These are phyloP conservation scores for Serendipita sp. DNA, from an alignment of 768 basidiomycete genomes.

Conservation along the genomic window DNA sequence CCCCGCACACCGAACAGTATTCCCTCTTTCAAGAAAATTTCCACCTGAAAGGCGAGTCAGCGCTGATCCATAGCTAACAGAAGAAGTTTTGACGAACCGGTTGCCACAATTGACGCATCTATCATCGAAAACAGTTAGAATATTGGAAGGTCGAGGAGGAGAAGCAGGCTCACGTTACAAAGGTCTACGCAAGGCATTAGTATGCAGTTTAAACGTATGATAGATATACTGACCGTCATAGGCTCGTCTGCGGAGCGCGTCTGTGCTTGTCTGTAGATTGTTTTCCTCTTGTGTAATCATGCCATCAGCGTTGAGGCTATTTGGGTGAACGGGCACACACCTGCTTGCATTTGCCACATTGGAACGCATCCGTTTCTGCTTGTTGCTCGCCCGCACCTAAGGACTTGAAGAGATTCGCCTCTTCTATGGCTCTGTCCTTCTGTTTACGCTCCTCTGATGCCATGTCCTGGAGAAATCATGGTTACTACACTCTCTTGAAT, in stretches of 20 bases:
- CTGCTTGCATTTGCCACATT: conserved; percentile 89
- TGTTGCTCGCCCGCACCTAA: conserved; percentile 77
- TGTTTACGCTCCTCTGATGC: conserved; percentile 83
- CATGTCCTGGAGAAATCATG: conserved; percentile 52
- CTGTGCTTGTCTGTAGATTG: conserved; percentile 88
- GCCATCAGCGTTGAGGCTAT: background rate
- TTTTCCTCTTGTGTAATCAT: conserved; percentile 41
- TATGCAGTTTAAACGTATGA: background rate
- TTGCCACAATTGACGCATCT: conserved; percentile 56
- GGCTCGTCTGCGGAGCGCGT: conserved; percentile 97
- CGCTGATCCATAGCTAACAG: background rate
- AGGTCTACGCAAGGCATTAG: conserved; percentile 37
- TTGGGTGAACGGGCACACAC: conserved; percentile 18
- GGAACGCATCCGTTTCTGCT: conserved; percentile 96
- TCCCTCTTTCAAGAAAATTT: conserved; percentile 36
- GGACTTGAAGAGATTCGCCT: conserved; percentile 79
- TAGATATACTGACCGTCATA: conserved; percentile 59
- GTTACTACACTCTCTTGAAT: background rate
- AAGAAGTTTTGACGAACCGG: conserved; percentile 20
- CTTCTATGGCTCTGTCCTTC: conserved; percentile 62
- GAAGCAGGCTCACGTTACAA: conserved; percentile 53
- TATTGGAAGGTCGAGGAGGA: conserved; percentile 6
- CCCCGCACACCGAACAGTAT: background rate
- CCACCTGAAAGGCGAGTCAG: conserved; percentile 25
- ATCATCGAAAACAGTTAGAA: background rate